A percentile compares a stretch with the other conserved stretches of the same genome.
Evolutionary conservation across 305 asterid genomes (phyloP).

Genomic region (Ajuga reptans): DNA sequence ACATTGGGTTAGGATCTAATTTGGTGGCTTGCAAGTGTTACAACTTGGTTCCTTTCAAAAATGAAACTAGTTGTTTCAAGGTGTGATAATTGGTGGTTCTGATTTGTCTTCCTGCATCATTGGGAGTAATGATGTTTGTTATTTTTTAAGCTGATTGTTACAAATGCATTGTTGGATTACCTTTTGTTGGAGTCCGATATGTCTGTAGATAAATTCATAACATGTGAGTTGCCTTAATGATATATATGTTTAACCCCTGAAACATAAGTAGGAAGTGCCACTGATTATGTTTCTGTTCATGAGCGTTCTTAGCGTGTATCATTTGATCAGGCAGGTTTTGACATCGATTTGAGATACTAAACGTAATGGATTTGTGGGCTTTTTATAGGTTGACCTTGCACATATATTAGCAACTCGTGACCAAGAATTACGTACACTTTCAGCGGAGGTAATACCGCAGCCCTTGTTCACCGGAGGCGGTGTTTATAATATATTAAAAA

Average conservation of each 20-base stretch:
- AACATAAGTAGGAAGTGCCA: background rate
- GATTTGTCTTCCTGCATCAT: background rate
- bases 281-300: slow-evolving; percentile 9
- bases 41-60: background rate
- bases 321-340: slow-evolving; percentile 10
- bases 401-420: slow-evolving; percentile 93
- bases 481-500: too few species aligned
- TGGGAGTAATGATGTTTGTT: slow-evolving; percentile 13
- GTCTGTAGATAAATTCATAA: background rate
- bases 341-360: slow-evolving; percentile 17
- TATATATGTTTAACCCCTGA: background rate
- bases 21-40: background rate
- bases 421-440: slow-evolving; percentile 89
- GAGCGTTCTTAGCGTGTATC: background rate
- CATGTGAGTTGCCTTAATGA: slow-evolving; percentile 6
- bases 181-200: slow-evolving; percentile 4
- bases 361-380: slow-evolving; percentile 17
- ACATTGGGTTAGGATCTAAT: background rate
- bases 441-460: slow-evolving; percentile 71
- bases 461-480: slow-evolving; percentile 13
- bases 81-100: background rate
- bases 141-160: background rate
- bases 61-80: background rate
- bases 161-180: background rate
- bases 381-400: slow-evolving; percentile 89